Evolutionary conservation across 179 eudicot genomes (phyloP), one percentile per base, ranked within the genome.

Genomic region (Actinidia arguta): DNA sequence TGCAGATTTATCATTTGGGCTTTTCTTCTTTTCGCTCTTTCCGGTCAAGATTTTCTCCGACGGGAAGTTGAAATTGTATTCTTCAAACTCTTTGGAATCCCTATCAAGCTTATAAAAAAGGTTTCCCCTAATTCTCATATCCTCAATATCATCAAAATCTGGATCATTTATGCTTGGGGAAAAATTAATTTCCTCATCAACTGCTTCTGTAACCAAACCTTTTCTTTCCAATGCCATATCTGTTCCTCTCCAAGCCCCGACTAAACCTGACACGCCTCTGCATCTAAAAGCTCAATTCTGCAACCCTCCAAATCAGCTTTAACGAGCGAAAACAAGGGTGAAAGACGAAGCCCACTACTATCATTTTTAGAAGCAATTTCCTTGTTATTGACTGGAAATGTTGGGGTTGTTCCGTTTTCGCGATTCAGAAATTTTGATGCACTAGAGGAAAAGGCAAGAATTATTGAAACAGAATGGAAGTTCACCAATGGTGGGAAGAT

Each of bases 81-180:
- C 98, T 20, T 91, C 94, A 82, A 89, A 95, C 85, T 95, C 99
- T 81, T 82, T 89, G 16, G 99, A 95, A 73, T 86, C 86, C 81
- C 88, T 91, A 67, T 95, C 99, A 67, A 95, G 85, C 88, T 95
- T 95, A 75, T 91, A 95, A 76, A 93, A 95, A 82, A 95, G 88
- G 52, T 82, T 88, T 73, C 97, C 93, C 47, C 85, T 88, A 12
- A 90, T 82, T 77, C 99, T 92, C 97, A 95, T 83, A 82, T 95
- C 98, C 85, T 94, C 99, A 78, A 95, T 87, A 63, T 94, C 95
- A 85, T 95, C 95, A 78, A 87, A 83, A 82, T 91, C 92, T 31
- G 79, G 88, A 74, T 89, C 89, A 54, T 46, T 86, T 61, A 82
- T 59, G 8, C 22, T 76, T 3, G 52, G 75, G 77, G 79, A 17